Evolutionary conservation across 2,329 filamentous ascomycete species (phyloP).

Genomic region (Paecilomyces sp.): DNA sequence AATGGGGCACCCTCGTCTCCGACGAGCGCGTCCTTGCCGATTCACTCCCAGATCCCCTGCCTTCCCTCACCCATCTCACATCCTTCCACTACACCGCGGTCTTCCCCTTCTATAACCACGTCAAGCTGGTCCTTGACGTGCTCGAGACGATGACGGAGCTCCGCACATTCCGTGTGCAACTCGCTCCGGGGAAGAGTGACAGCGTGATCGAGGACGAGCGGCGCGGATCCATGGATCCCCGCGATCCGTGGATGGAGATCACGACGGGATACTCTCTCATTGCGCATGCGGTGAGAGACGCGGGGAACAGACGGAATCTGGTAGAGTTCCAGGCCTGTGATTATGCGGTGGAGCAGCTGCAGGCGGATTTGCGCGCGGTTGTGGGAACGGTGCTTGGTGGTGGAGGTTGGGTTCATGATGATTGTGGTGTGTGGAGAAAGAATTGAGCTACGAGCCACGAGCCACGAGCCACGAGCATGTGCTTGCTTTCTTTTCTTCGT

Average conservation of each 20-base stretch:
- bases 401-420: slow-evolving; percentile 23
- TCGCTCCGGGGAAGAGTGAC: slow-evolving; percentile 33
- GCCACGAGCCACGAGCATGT: too few species aligned
- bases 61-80: slow-evolving; percentile 37
- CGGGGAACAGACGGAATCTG: slow-evolving; percentile 13
- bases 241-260: slow-evolving; percentile 49
- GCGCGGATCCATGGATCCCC: slow-evolving; percentile 31
- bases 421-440: slow-evolving; percentile 20
- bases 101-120: slow-evolving; percentile 59
- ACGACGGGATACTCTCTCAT: slow-evolving; percentile 45
- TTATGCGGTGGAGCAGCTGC: slow-evolving; percentile 22
- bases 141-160: slow-evolving; percentile 45
- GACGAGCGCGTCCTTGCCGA: slow-evolving; percentile 4
- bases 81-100: slow-evolving; percentile 55
- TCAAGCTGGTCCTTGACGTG: slow-evolving; percentile 40
- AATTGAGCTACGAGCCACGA: background rate
- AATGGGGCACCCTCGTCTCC: slow-evolving; percentile 31
- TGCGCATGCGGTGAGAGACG: slow-evolving; percentile 24
- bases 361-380: slow-evolving; percentile 17
- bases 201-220: slow-evolving; percentile 32
- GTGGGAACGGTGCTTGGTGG: slow-evolving; percentile 16
- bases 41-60: slow-evolving; percentile 28
- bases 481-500: background rate
- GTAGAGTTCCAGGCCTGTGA: slow-evolving; percentile 22
- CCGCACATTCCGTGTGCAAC: slow-evolving; percentile 49